Base-by-base conservation (phyloP, 176 grass and related monocot genomes). In the Phoenix roebelenii region DNA sequence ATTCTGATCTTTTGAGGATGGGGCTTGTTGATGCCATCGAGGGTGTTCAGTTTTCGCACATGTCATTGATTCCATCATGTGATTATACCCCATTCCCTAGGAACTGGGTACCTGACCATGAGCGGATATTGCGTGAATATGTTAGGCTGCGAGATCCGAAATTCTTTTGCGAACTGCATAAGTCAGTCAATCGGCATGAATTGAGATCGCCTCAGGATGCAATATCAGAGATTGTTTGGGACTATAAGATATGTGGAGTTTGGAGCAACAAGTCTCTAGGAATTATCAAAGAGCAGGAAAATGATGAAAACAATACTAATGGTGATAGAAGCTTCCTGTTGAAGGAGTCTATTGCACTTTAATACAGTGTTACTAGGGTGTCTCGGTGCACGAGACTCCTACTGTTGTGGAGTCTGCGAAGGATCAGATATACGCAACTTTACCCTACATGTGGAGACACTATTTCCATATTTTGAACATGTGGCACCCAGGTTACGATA, bases 1-100 rank as follows among this genome's bases (percentile, higher is more conserved):
- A 85, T 53, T 97, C 93, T 59, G 93, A 97, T 83, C 84, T 97
- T 67, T 75, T 91, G 70, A 76, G 93, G 71, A 90, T 97, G 87
- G 87, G 93, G 29, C 75, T 91, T 50, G 81, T 91, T 62, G 93
- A 97, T 97, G 51, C 84, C 52, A 97, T 92, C 59, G 78, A 97
- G 68, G 87, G 93, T 58, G 76, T 97, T 17, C 87, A 97, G 51
- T 97, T 91, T 80, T 78, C 93, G 51, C 83, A 67, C 62, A 91
- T 97, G 84, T 80, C 87, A 67, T 63, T 60, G 18, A 85, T 97
- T 73, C 93, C 93, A 65, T 88, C 86, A 26, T 97, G 93, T 0
- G 93, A 97, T 64, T 97, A 97, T 69, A 91, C 81, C 35, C 79
- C 87, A 80, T 79, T 97, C 52, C 83, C 86, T 51, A 88, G 84